phyloP scores from a whole-genome alignment of 2,329 filamentous ascomycete genomes.

The Cercospora canescens region DNA sequence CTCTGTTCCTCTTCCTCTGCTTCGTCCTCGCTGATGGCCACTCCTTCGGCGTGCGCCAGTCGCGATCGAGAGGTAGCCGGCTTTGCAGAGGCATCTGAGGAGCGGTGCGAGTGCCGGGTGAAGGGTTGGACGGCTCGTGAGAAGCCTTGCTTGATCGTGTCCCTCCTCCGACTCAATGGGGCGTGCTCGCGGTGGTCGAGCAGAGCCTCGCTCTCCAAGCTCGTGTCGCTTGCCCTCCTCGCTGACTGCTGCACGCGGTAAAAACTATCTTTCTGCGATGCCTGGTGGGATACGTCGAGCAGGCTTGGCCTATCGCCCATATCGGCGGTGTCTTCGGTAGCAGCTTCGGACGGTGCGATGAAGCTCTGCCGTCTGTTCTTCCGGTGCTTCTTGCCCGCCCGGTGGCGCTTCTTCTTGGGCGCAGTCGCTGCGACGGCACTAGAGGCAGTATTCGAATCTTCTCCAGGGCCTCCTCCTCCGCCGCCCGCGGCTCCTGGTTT shows the following conservation, averaged over 20 bases:
- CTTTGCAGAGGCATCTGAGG: conserved; percentile 21
- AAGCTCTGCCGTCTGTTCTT: conserved; percentile 77
- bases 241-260: conserved; percentile 49
- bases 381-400: conserved; percentile 60
- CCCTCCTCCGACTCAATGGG: conserved; percentile 42
- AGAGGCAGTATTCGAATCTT: background rate
- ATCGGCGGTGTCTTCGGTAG: conserved; percentile 53
- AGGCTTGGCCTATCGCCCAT: conserved; percentile 40
- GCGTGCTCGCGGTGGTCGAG: conserved; percentile 72
- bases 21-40: conserved; percentile 40
- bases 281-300: conserved; percentile 39
- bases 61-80: conserved; percentile 1
- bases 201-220: conserved; percentile 83
- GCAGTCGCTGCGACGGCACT: conserved; percentile 5
- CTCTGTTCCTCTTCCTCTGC: conserved; percentile 56
- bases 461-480: background rate
- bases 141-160: conserved; percentile 43
- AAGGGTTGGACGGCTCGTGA: conserved; percentile 29
- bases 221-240: conserved; percentile 71
- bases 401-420: conserved; percentile 27
- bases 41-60: conserved; percentile 9
- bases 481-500: conserved; percentile 9
- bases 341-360: conserved; percentile 62
- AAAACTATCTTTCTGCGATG: conserved; percentile 48
- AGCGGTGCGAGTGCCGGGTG: conserved; percentile 23